Evolutionary conservation across 768 basidiomycete species (phyloP), one percentile per base, ranked within the genome.

Genomic region (Neoboletus subvelutipes): DNA sequence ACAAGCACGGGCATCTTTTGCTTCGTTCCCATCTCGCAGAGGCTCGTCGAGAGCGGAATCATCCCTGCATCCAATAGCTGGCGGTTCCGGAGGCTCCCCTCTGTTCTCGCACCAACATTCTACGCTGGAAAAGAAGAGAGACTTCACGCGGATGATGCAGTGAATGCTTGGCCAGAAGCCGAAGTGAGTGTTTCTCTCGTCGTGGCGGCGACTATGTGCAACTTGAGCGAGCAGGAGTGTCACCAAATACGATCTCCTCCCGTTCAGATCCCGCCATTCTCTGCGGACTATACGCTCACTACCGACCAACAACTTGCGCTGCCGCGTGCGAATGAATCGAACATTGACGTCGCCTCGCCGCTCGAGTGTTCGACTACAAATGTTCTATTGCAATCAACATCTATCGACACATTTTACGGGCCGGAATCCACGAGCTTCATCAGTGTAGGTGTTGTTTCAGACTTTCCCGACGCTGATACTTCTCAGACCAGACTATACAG

Each of bases 21-120:
- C 50, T 67, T 68, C 36, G 56, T 67, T 45, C 59, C 67, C 24
- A 67, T 68, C 34, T 66, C 55, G n/a, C 64, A 61, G 36, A 60
- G 67, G 59, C 66, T 67, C 28, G 33, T 63, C 22, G 57, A 60
- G 50, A 66, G 64, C 3, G 66, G 66, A 33, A 68, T 67, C 52
- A 48, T 61, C 26, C 48, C 57, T 7, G 2, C 37, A 6, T 55
- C 63, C 5, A 37, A 40, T 11, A 22, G 28, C 45, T 64, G 59
- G 64, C 47, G 43, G 45, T 31, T 42, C 24, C 43, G 24, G 26
- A 46, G 15, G 39, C 45, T 50, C 12, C 53, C 50, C 26, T 42
- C 39, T n/a, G 31, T 51, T 18, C 39, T 51, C 41, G 22, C 29
- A 33, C 53, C 52, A 0, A 43, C 46, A 9, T 45, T 29, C 22